These are phyloP conservation scores for Cruciata laevipes DNA, from an alignment of 257 asterid genomes.

Conservation along the genomic window DNA sequence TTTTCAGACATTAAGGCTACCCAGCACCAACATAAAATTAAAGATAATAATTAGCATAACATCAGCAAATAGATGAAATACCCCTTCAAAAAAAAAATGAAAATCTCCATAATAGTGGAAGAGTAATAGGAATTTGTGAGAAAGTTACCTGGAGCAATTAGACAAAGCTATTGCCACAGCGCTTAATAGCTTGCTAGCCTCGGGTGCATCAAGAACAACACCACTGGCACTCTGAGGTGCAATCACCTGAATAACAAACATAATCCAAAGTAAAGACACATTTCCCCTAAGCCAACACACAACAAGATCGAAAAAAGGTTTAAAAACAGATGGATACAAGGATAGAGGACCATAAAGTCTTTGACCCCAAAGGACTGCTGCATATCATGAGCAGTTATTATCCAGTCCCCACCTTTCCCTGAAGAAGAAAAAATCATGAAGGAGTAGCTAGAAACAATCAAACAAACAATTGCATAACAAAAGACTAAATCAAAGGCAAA, in stretches of 20 bases:
- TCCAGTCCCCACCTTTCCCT: conserved; percentile 70
- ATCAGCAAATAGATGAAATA: neutral
- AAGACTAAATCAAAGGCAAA: conserved; percentile 12
- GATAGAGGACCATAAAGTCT: conserved; percentile 61
- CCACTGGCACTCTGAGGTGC: conserved; percentile 70
- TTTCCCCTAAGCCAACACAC: conserved; percentile 4
- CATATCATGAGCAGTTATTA: conserved; percentile 58
- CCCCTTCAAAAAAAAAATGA: neutral
- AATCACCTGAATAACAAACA: conserved; percentile 50
- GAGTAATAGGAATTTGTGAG: conserved; percentile 14
- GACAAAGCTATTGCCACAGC: conserved; percentile 91
- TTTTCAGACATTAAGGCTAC: neutral
- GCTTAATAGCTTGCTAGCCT: conserved; percentile 93
- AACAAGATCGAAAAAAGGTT: neutral
- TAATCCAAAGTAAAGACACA: conserved; percentile 5
- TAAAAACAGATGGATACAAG: neutral
- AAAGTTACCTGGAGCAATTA: conserved; percentile 73
- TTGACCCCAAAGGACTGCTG: conserved; percentile 87
- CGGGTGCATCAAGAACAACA: conserved; percentile 76
- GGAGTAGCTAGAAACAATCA: conserved; percentile 13
- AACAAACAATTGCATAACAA: neutral
- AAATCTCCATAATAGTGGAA: conserved; percentile 3
- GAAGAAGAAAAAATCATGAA: conserved; percentile 20
- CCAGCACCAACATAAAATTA: neutral
- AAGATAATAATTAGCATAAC: neutral